phyloP scores from a whole-genome alignment of 164 flowering plant genomes.

The Vitis vinifera region ASM3070453v1 NC_081805.1:23960501-23961000 shows the following conservation, averaged over 20 bases:
- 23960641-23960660: background rate
- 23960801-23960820: conserved; percentile 17
- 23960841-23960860: conserved; percentile 41
- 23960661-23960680: too few species aligned
- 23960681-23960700: background rate
- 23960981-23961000: conserved; percentile 46
- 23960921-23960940: conserved; percentile 38
- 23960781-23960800: background rate
- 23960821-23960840: conserved; percentile 76
- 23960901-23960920: conserved; percentile 26
- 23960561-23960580: background rate
- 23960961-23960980: conserved; percentile 37
- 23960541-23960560: background rate
- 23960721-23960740: background rate
- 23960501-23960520: background rate
- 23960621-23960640: background rate
- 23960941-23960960: conserved; percentile 21
- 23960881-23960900: conserved; percentile 27
- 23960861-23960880: conserved; percentile 19
- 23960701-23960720: background rate
- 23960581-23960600: background rate
- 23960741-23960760: too few species aligned
- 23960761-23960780: too few species aligned
- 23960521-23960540: background rate
- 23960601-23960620: background rate